Evolutionary conservation across 768 basidiomycete species (phyloP), one percentile per base, ranked within the genome.

Genomic region (Strobilomyces dryophilus): DNA sequence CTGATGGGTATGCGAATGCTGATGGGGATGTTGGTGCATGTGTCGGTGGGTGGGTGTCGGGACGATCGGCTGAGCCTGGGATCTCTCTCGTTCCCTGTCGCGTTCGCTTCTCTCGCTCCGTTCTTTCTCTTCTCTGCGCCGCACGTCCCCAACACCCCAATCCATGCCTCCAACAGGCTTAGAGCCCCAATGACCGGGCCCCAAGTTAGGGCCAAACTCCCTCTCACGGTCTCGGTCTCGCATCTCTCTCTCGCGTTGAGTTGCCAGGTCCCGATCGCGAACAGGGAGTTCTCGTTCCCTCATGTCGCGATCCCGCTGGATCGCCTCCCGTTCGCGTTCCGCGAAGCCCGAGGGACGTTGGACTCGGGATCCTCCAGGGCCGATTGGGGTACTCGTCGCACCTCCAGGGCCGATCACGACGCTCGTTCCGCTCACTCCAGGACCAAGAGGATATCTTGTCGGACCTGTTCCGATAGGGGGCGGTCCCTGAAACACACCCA

Each of bases 81-180:
- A 47, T 42, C 66, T 57, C 32, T 75, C 74, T 29, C 63, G 59
- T 21, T 70, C 71, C 46, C 64, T 60, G 44, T 64, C 65, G 21
- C 64, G 61, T 42, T 65, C 63, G 21, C 37, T 63, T 45, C 60
- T 62, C 42, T 65, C 62, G 1, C 43, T 35, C 0, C 62, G 62
- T 51, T 55, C 64, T 55, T 65, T 65, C 15, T 74, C 54, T 65
- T 77, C 76, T 50, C 74, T 64, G 51, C 71, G 67, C 53, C 60
- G 67, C 15, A 59, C 56, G 18, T 75, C 65, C 49, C 71, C 72
- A 39, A 66, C 49, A 51, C 69, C 63, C 66, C 65, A 66, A 43
- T 68, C 68, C 48, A 66, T 62, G 10, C 63, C 61, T 27, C 64
- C 69, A 24, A 53, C 26, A 44, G 65, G 58, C 45, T 75, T 76